Percentiles rank a stretch among this genome's conserved stretches.
Evolutionary conservation across 2,329 filamentous ascomycete genomes (phyloP).

Genomic region (Fusarium mexicanum): DNA sequence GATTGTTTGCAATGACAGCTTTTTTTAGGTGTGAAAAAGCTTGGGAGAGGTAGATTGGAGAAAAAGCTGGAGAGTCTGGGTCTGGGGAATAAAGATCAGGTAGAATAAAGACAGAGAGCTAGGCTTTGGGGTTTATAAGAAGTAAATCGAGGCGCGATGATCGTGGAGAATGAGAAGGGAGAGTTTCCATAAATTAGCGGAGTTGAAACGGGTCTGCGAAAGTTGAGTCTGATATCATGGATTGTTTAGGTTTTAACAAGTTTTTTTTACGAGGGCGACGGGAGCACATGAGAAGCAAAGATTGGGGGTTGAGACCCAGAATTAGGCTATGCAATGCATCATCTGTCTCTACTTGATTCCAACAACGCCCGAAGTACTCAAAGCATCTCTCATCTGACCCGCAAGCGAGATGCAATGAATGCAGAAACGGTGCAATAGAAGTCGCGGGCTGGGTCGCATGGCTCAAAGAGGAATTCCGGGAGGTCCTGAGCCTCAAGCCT

Average conservation of each 20-base stretch:
- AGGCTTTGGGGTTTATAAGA: slow-evolving; percentile 21
- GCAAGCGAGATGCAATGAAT: not conserved
- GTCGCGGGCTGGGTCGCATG: slow-evolving; percentile 7
- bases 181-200: slow-evolving; percentile 30
- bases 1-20: not conserved
- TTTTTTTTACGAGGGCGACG: slow-evolving; percentile 12
- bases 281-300: not conserved
- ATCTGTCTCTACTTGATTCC: not conserved
- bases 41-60: not conserved
- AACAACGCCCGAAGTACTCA: not conserved
- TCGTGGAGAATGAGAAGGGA: slow-evolving; percentile 11
- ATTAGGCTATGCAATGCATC: slow-evolving; percentile 20
- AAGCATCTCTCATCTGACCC: slow-evolving; percentile 5
- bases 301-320: slow-evolving; percentile 17
- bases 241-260: not conserved
- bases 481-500: slow-evolving; percentile 25
- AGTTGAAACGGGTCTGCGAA: slow-evolving; percentile 18
- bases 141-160: not conserved
- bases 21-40: not conserved
- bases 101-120: slow-evolving; percentile 3
- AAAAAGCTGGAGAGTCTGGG: slow-evolving; percentile 21
- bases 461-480: slow-evolving; percentile 19
- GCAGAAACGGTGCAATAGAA: slow-evolving; percentile 14
- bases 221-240: slow-evolving; percentile 24
- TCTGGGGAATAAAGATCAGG: not conserved